phyloP scores from a whole-genome alignment of 345 rosid species.

The Pistacia integerrima region DNA sequence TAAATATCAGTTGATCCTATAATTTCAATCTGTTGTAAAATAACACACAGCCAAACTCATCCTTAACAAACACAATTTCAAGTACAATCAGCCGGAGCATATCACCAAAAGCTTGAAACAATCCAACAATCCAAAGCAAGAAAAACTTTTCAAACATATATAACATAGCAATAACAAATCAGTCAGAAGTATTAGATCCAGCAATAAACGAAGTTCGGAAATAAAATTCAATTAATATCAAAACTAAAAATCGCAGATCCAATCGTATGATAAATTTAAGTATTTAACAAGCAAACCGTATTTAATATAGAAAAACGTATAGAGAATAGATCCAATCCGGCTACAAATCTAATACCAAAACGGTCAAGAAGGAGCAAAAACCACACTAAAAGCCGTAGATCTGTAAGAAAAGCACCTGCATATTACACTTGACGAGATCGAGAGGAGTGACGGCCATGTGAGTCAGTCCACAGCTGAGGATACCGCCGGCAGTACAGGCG shows the following conservation, averaged over 20 bases:
- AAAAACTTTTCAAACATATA: no score
- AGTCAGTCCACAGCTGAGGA: conserved; percentile 93
- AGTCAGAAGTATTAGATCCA: not conserved
- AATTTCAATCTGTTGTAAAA: no score
- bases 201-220: not conserved
- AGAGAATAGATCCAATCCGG: conserved; percentile 9
- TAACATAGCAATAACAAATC: not conserved
- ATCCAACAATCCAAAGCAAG: not conserved
- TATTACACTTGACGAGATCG: conserved; percentile 98
- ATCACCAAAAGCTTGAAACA: not conserved
- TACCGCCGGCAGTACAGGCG: conserved; percentile 87
- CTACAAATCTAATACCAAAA: not conserved
- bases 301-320: not conserved
- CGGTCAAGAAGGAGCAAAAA: conserved; percentile 1
- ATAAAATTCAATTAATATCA: no score
- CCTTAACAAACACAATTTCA: not conserved
- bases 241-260: not conserved
- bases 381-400: conserved; percentile 3
- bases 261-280: not conserved
- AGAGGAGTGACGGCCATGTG: conserved; percentile 97
- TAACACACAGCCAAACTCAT: not conserved
- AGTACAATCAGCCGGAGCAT: not conserved
- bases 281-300: not conserved
- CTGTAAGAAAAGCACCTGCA: conserved; percentile 62
- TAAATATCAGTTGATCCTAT: not conserved